Percentiles rank a stretch among this genome's conserved stretches.
phyloP scores from a whole-genome alignment of 2,329 filamentous ascomycete species.

The Penicillium decumbens region DNA sequence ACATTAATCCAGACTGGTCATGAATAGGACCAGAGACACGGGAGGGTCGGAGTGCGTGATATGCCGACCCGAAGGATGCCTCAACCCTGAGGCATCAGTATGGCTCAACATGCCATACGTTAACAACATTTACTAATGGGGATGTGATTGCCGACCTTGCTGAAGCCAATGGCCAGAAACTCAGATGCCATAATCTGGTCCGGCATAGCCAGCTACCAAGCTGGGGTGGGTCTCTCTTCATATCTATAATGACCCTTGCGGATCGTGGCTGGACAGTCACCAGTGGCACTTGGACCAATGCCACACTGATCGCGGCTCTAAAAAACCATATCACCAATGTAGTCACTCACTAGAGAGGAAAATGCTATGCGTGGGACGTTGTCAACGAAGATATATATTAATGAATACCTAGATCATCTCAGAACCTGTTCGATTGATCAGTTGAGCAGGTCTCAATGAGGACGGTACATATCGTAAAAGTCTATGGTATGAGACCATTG shows the following conservation, averaged over 20 bases:
- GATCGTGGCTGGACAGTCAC: slow-evolving; percentile 32
- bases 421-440: neutral
- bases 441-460: slow-evolving; percentile 41
- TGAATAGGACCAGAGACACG: too few relatives aligned
- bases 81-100: too few relatives aligned
- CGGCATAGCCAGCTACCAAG: slow-evolving; percentile 48
- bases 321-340: slow-evolving; percentile 44
- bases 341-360: slow-evolving; percentile 34
- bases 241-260: slow-evolving; percentile 36
- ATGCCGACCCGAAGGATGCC: too few relatives aligned
- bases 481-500: slow-evolving; percentile 43
- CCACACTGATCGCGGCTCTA: slow-evolving; percentile 53
- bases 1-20: too few relatives aligned
- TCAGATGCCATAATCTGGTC: slow-evolving; percentile 60
- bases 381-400: slow-evolving; percentile 34
- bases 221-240: slow-evolving; percentile 49
- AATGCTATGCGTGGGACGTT: slow-evolving; percentile 41
- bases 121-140: slow-evolving; percentile 54
- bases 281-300: slow-evolving; percentile 53
- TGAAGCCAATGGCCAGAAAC: slow-evolving; percentile 41
- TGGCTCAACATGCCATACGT: too few relatives aligned
- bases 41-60: too few relatives aligned
- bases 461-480: slow-evolving; percentile 43
- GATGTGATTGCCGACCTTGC: slow-evolving; percentile 47
- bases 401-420: neutral